Evolutionary conservation across 176 grass and related monocot genomes (phyloP).

Genomic region (Eragrostis curvula): DNA sequence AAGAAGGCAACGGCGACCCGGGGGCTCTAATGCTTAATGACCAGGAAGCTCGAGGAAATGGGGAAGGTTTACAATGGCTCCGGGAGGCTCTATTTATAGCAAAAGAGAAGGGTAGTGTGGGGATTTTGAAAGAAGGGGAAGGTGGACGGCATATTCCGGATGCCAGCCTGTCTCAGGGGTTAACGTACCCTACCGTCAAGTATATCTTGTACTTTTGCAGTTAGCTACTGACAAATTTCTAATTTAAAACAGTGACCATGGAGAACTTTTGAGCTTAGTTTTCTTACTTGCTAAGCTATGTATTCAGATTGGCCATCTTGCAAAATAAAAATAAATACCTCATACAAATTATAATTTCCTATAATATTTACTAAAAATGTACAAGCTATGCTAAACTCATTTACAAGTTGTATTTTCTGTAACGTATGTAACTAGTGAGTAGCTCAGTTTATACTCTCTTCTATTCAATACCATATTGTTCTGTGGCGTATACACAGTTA

Average conservation of each 20-base stretch:
- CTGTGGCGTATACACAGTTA: no score
- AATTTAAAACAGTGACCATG: rapidly evolving
- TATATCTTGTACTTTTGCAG: slow-evolving; percentile 13
- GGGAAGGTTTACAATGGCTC: not conserved
- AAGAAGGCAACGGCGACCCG: not conserved
- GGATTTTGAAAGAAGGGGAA: not conserved
- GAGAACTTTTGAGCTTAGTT: not conserved
- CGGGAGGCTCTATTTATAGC: slow-evolving; percentile 39
- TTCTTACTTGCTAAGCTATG: not conserved
- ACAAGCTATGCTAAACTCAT: no score
- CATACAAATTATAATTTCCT: no score
- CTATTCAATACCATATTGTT: no score
- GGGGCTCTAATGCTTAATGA: slow-evolving; percentile 3
- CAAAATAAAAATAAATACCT: no score
- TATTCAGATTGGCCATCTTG: no score
- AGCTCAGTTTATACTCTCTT: no score
- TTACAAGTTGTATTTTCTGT: no score
- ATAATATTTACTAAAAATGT: no score
- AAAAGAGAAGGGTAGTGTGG: slow-evolving; percentile 9
- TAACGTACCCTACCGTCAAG: not conserved
- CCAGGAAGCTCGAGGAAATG: not conserved
- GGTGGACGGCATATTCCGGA: slow-evolving; percentile 44
- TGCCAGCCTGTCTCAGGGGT: slow-evolving; percentile 34
- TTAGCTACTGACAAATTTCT: rapidly evolving
- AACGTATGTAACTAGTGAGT: no score